phyloP scores from a whole-genome alignment of 2,329 filamentous ascomycete genomes.

The Trichoderma sp. region DNA sequence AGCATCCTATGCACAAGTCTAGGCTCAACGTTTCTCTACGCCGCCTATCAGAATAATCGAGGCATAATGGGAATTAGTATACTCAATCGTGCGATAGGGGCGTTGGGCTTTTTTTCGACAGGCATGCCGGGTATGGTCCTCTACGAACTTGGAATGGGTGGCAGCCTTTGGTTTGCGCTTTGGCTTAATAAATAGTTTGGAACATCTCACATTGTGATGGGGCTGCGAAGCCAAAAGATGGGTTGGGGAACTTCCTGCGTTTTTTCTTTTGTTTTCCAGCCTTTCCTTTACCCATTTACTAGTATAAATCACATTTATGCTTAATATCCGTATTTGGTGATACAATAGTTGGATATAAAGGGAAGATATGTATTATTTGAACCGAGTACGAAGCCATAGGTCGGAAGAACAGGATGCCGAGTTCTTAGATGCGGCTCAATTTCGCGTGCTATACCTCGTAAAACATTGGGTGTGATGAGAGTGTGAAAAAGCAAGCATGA shows the following conservation, averaged over 20 bases:
- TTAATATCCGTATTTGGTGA: too few species aligned
- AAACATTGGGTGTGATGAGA: too few species aligned
- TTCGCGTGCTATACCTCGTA: too few species aligned
- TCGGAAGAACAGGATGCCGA: not conserved
- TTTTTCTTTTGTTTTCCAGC: too few species aligned
- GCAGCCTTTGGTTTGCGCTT: not conserved
- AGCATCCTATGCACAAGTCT: not conserved
- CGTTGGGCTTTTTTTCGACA: not conserved
- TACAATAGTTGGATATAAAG: too few species aligned
- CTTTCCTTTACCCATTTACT: too few species aligned
- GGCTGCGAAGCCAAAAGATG: not conserved
- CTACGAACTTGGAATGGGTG: not conserved
- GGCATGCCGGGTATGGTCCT: not conserved
- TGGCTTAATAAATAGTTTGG: not conserved
- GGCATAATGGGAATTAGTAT: not conserved
- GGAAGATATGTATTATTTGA: too few species aligned
- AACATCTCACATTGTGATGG: not conserved
- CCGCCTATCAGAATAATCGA: not conserved
- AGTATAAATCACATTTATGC: too few species aligned
- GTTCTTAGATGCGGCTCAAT: not conserved
- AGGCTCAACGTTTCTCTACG: not conserved
- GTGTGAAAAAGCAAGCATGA: too few species aligned
- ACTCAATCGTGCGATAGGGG: not conserved
- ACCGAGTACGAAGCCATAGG: not conserved
- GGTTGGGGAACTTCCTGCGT: not conserved